Evolutionary conservation across 768 basidiomycete genomes (phyloP), one percentile per base, ranked within the genome.

Genomic region (Antrodiella citrinella): DNA sequence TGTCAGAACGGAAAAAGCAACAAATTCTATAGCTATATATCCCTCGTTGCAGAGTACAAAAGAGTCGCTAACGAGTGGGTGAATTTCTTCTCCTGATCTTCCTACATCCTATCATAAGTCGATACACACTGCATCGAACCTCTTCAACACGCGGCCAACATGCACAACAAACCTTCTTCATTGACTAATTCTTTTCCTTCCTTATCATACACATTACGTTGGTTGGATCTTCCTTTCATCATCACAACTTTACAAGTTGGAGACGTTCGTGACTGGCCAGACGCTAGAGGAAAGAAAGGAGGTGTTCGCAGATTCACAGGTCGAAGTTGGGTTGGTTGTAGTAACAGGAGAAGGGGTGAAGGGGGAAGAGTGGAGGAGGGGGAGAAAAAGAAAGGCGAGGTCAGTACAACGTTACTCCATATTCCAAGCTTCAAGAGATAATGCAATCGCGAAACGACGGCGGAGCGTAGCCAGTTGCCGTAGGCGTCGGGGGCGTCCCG

Each of bases 261-360:
- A 72, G 57, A 86, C 61, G 61, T 76, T 84, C 54, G 83, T 86
- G 26, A 81, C 66, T 3, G 87, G 88, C 88, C 87, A 90, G 49
- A 75, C 68, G 68, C 86, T 90, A 22, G 21, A 18, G 41, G 18
- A 18, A 18, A 18, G 19, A 19, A 15, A 15, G 58, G 3, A 26
- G 24, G 19, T 9, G 19, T 44, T 21, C 21, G 41, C 4, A 42
- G 25, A 35, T 35, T 35, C n/a, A n/a, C n/a, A n/a, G n/a, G n/a
- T n/a, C n/a, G n/a, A n/a, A n/a, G n/a, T n/a, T n/a, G n/a, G n/a
- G n/a, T n/a, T n/a, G n/a, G 30, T 7, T 35, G 12, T 30, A 48
- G 25, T 39, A 40, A 51, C 54, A 48, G 41, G 40, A 51, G 40
- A 22, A 39, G 24, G 48, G 52, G 19, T 53, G 44, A 22, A 30